A percentile compares a stretch with the other conserved stretches of the same genome.
These are phyloP conservation scores for Carallia pectinifolia DNA, from an alignment of 345 rosid genomes.

Conservation along the genomic window DNA sequence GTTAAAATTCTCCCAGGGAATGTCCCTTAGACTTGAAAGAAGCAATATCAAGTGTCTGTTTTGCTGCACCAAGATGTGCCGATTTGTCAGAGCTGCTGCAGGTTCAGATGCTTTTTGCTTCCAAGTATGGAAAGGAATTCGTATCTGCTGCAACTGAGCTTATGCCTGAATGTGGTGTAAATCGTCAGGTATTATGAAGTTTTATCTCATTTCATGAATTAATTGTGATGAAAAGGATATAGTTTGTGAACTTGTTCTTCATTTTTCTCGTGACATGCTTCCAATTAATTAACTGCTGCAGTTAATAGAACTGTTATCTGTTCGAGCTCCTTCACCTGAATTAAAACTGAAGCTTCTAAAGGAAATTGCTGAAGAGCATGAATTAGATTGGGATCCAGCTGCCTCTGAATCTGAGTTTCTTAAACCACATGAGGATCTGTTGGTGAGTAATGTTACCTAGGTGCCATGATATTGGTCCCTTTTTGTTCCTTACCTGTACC, in stretches of 20 bases:
- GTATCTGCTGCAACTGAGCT: slow-evolving; percentile 90
- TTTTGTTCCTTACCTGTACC: slow-evolving; percentile 21
- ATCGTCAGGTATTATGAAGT: slow-evolving; percentile 68
- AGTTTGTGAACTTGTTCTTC: neutral
- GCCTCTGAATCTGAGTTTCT: slow-evolving; percentile 77
- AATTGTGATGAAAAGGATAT: neutral
- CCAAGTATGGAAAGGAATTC: slow-evolving; percentile 90
- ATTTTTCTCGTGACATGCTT: slow-evolving; percentile 2
- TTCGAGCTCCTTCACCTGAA: slow-evolving; percentile 84
- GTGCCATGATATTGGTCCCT: slow-evolving; percentile 13
- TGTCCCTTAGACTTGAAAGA: slow-evolving; percentile 96
- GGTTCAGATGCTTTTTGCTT: slow-evolving; percentile 75
- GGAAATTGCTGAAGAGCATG: slow-evolving; percentile 95
- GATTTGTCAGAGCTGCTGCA: slow-evolving; percentile 89
- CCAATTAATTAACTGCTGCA: slow-evolving; percentile 32
- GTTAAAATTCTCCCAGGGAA: slow-evolving; percentile 56
- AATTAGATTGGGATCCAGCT: slow-evolving; percentile 90
- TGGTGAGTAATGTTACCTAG: slow-evolving; percentile 46
- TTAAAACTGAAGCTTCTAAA: slow-evolving; percentile 78
- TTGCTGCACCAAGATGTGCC: slow-evolving; percentile 98
- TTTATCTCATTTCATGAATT: slow-evolving; percentile 1
- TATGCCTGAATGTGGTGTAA: slow-evolving; percentile 93
- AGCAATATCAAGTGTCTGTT: slow-evolving; percentile 89
- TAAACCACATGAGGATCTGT: slow-evolving; percentile 81
- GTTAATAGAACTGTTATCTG: slow-evolving; percentile 84